A percentile compares a stretch with the other conserved stretches of the same genome.
Evolutionary conservation across 2,329 filamentous ascomycete genomes (phyloP).

Genomic region (Corniculantispora saksenae): DNA sequence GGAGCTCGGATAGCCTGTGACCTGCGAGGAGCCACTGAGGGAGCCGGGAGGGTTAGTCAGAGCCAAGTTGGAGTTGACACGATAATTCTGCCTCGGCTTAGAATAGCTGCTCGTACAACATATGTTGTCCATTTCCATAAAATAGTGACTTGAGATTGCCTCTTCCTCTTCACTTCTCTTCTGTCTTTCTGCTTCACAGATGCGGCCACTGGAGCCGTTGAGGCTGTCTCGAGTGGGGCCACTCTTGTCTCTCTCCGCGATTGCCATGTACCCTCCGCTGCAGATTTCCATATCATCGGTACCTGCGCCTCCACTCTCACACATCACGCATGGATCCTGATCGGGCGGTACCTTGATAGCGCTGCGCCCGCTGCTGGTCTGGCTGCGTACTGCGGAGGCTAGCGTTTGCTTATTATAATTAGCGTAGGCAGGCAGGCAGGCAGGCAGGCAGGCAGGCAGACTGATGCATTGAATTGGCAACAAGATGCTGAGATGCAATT

Average conservation of each 20-base stretch:
- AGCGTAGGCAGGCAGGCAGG: not conserved
- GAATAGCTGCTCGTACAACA: too few species aligned
- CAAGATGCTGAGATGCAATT: too few species aligned
- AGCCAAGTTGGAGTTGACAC: not conserved
- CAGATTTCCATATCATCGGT: not conserved
- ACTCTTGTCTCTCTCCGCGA: constrained; percentile 2
- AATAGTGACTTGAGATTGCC: too few species aligned
- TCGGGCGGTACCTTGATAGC: constrained; percentile 8
- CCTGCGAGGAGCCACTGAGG: too few species aligned
- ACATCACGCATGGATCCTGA: not conserved
- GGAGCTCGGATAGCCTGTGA: not conserved
- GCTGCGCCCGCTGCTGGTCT: not conserved
- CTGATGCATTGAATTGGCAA: not conserved
- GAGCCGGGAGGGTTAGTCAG: too few species aligned
- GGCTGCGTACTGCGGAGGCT: too few species aligned
- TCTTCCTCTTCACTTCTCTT: too few species aligned
- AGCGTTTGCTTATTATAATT: not conserved
- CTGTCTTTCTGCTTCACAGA: too few species aligned
- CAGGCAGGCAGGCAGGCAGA: not conserved
- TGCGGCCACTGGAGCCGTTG: constrained; percentile 1
- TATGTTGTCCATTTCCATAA: too few species aligned
- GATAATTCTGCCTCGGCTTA: not conserved
- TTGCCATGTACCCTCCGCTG: not conserved
- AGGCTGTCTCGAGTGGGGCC: not conserved
- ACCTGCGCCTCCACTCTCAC: not conserved